phyloP scores from a whole-genome alignment of 1,139 yeast species.

The Candida sanyaensis region DNA sequence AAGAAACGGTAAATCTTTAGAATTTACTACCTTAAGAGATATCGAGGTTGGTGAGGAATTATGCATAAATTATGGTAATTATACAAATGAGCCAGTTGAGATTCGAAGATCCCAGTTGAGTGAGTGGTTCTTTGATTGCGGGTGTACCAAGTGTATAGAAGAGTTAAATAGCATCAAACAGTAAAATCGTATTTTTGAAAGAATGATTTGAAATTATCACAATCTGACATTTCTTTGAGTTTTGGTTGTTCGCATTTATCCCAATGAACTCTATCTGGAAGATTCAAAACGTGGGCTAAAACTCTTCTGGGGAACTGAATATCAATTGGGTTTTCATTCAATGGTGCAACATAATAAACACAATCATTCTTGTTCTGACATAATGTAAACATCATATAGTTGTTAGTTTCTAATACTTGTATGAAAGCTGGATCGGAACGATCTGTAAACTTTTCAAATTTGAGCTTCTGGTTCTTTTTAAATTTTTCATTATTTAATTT shows the following conservation, averaged over 20 bases:
- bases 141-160: conserved; percentile 47
- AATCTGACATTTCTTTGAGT: conserved; percentile 60
- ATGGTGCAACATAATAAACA: conserved; percentile 23
- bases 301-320: conserved; percentile 81
- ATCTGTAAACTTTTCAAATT: conserved; percentile 36
- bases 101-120: conserved; percentile 45
- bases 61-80: conserved; percentile 64
- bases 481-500: conserved; percentile 52
- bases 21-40: conserved; percentile 27
- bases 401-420: conserved; percentile 32
- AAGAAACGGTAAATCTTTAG: conserved; percentile 22
- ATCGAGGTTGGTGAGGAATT: conserved; percentile 51
- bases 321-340: conserved; percentile 46
- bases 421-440: conserved; percentile 21
- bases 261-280: conserved; percentile 71
- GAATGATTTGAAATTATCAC: conserved; percentile 54
- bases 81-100: conserved; percentile 39
- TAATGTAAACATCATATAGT: conserved; percentile 43
- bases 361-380: conserved; percentile 16
- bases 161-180: conserved; percentile 6
- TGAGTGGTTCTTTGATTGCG: conserved; percentile 67
- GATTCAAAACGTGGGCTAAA: conserved; percentile 57
- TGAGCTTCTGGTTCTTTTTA: conserved; percentile 41
- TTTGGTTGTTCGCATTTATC: conserved; percentile 65
- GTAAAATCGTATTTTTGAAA: conserved; percentile 50